Base-by-base conservation (phyloP, 2,329 filamentous ascomycete genomes). In the Pseudodiploospora longispora region DNA sequence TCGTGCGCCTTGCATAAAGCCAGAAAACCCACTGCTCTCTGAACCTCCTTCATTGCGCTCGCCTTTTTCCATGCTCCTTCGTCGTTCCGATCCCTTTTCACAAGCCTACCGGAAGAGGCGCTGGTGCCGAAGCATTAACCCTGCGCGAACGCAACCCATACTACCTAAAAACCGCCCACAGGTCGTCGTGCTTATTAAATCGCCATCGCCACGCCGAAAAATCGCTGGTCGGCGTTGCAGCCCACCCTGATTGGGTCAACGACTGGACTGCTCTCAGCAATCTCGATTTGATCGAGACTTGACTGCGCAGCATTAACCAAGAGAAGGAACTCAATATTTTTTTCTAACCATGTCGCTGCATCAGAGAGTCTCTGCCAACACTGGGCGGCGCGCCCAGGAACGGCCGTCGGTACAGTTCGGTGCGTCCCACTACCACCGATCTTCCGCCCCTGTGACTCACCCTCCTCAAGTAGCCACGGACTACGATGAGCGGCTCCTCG, bases 381-480 rank as follows among this genome's bases (percentile, higher is more conserved):
- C 46, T 19, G 45, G 50, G 33, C 52, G 53, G 42, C 19, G 19
- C 19, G 19, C 19, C 19, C 19, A 19, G 19, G 19, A 19, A 19
- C 41, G 46, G 38, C n/a, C 46, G 27, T 57, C 48, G 43, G 50
- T 52, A 49, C 55, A 58, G 48, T 41, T 42, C 28, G 46, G 46
- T 48, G 36, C 39, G 46, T 48, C 50, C 48, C 45, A 47, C 47
- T 50, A 53, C 52, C 47, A 50, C 52, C 49, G 19, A 7, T 10
- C 10, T 6, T 31, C 28, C 6, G 29, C 12, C n/a, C 9, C n/a
- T 10, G 19, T 27, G 34, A 35, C 31, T n/a, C 42, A 42, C 19
- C 36, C 51, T 44, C 42, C 47, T 39, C 27, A 29, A 19, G 30
- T 41, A 31, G 35, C 36, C 3, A 33, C 41, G n/a, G 52, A 49